phyloP scores from a whole-genome alignment of 257 asterid species.

The Verbascum thapsus region DNA sequence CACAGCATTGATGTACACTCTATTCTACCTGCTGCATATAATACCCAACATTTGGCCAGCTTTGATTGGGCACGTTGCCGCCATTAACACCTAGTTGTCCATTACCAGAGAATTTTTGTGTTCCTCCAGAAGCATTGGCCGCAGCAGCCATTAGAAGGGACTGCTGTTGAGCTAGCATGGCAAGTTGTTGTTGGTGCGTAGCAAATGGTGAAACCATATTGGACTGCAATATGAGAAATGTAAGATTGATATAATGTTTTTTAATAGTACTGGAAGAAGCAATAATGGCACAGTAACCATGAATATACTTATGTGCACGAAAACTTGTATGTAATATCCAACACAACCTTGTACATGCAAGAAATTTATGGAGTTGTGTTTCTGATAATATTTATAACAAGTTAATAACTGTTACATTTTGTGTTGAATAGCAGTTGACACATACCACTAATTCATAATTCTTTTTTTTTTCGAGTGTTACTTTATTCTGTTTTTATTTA shows the following conservation, averaged over 20 bases:
- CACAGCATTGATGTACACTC: slow-evolving; percentile 12
- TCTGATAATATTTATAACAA: background rate
- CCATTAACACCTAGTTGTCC: slow-evolving; percentile 51
- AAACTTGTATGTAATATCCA: background rate
- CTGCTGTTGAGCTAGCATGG: slow-evolving; percentile 87
- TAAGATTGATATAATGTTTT: background rate
- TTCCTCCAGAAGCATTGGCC: slow-evolving; percentile 61
- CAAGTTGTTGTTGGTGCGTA: slow-evolving; percentile 82
- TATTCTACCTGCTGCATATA: slow-evolving; percentile 79
- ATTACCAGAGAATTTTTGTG: slow-evolving; percentile 50
- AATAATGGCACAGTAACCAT: too few relatives aligned
- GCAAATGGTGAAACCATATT: slow-evolving; percentile 58
- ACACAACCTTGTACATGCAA: slow-evolving; percentile 5
- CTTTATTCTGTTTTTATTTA: too few relatives aligned
- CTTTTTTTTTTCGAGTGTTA: background rate
- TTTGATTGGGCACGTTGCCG: too few relatives aligned
- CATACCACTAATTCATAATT: background rate
- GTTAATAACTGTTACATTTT: slow-evolving; percentile 3
- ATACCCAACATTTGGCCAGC: slow-evolving; percentile 68
- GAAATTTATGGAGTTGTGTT: background rate
- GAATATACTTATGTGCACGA: too few relatives aligned
- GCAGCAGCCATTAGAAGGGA: slow-evolving; percentile 78
- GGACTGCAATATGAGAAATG: slow-evolving; percentile 39
- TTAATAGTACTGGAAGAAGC: too few relatives aligned
- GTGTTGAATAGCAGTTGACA: background rate